These are phyloP conservation scores for Mrakia frigida DNA, from an alignment of 768 basidiomycete species.

Conservation along the genomic window DNA sequence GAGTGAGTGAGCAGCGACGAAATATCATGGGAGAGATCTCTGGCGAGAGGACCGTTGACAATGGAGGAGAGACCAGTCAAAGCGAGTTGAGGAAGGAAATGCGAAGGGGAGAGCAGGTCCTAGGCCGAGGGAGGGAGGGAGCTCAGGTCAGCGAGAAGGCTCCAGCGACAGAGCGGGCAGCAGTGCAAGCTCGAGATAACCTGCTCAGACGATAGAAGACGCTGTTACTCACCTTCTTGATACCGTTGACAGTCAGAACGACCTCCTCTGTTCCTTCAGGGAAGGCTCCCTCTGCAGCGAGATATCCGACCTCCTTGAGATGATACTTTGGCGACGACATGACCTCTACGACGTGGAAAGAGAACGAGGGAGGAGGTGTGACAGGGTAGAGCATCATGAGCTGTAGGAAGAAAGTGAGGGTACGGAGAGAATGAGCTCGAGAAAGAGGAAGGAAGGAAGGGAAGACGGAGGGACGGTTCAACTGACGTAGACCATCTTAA, in stretches of 20 bases:
- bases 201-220: neutral
- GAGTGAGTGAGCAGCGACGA: slow-evolving; percentile 85
- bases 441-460: neutral
- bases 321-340: slow-evolving; percentile 92
- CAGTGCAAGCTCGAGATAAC: neutral
- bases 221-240: slow-evolving; percentile 66
- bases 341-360: slow-evolving; percentile 94
- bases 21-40: slow-evolving; percentile 80
- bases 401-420: slow-evolving; percentile 48
- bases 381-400: slow-evolving; percentile 87
- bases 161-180: neutral
- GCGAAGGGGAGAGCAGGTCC: slow-evolving; percentile 73
- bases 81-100: slow-evolving; percentile 63
- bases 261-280: slow-evolving; percentile 91
- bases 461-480: neutral
- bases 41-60: slow-evolving; percentile 78
- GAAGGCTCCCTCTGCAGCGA: slow-evolving; percentile 88
- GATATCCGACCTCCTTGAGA: slow-evolving; percentile 91
- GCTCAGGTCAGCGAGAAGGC: neutral
- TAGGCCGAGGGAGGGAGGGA: slow-evolving; percentile 40
- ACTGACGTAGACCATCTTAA: slow-evolving; percentile 95
- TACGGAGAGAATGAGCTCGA: neutral
- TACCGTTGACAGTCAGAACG: slow-evolving; percentile 84
- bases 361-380: slow-evolving; percentile 87
- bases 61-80: slow-evolving; percentile 79